Percentiles rank a stretch among this genome's conserved stretches.
phyloP scores from a whole-genome alignment of 371 early-diverging fungal species.

The Mucor piriformis region DNA sequence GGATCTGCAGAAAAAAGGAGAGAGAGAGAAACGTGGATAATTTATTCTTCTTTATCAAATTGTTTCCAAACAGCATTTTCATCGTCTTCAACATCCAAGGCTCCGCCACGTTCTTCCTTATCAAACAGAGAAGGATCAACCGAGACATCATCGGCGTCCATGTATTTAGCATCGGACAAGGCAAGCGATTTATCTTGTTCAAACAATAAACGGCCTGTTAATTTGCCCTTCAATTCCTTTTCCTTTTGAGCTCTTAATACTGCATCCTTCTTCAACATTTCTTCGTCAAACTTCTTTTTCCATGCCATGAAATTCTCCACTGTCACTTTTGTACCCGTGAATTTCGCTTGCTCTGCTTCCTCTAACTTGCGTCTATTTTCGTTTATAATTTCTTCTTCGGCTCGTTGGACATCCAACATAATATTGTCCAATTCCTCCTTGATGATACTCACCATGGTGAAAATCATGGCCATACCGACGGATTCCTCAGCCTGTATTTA shows the following conservation, averaged over 20 bases:
- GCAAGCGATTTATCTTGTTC: conserved; percentile 88
- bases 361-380: conserved; percentile 70
- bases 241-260: conserved; percentile 49
- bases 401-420: conserved; percentile 56
- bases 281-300: conserved; percentile 79
- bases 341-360: conserved; percentile 80
- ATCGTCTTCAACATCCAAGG: conserved; percentile 64
- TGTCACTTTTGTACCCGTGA: conserved; percentile 87
- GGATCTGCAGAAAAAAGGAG: too few species aligned
- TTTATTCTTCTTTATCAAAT: conserved; percentile 37
- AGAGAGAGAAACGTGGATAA: not conserved
- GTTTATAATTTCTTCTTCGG: conserved; percentile 56
- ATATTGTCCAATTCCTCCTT: conserved; percentile 76
- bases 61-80: conserved; percentile 50
- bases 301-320: conserved; percentile 77
- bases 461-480: conserved; percentile 93
- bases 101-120: conserved; percentile 48
- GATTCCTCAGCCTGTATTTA: conserved; percentile 68
- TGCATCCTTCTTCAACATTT: conserved; percentile 65
- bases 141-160: conserved; percentile 87
- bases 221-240: conserved; percentile 54
- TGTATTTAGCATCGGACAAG: conserved; percentile 77
- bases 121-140: conserved; percentile 80
- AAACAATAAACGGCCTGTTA: conserved; percentile 84
- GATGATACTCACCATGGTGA: conserved; percentile 77